Base-by-base conservation (phyloP, 2,329 filamentous ascomycete species). In the Aureobasidium musti region DNA sequence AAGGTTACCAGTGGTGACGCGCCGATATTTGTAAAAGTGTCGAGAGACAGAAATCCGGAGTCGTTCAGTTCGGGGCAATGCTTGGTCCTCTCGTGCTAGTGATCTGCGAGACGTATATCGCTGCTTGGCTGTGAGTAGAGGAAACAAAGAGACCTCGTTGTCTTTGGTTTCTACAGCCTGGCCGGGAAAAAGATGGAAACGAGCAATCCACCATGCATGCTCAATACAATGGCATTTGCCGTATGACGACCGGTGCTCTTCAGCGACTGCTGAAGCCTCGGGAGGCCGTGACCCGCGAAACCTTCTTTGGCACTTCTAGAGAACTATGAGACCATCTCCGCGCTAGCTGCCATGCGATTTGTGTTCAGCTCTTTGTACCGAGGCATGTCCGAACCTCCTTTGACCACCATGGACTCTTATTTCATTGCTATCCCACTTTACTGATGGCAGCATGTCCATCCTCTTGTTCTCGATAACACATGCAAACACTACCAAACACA, bases 151-250 rank as follows among this genome's bases (percentile, higher is more conserved):
- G 59, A 50, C 23, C 45, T 50, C 21, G 59, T 52, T 33, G 43
- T 63, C 17, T 53, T 33, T 30, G 4, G 4, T 43, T 17, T 53
- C 35, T 53, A 53, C 47, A 23, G 37, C 43, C 26, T 60, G 13
- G 28, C 57, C 45, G 43, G 47, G 47, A 63, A 52, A 52, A 63
- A 63, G 47, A 63, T 63, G 41, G 41, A 28, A 60, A n/a, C 39
- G 26, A 33, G 56, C 56, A 47, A 47, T 60, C 23, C 56, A 35
- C 41, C 13, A 60, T 60, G 39, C 39, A 60, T 59, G 53, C 39
- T 43, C 56, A 26, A 52, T 63, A 50, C 45, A 63, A 63, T 63
- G 60, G 60, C 35, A 63, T 33, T 53, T 63, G 60, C 60, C 60
- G 60, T 41, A 63, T 53, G 60, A 63, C 47, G 60, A 53, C 26